Evolutionary conservation across 768 basidiomycete species (phyloP), one percentile per base, ranked within the genome.

Genomic region (Termitomyces sp.): DNA sequence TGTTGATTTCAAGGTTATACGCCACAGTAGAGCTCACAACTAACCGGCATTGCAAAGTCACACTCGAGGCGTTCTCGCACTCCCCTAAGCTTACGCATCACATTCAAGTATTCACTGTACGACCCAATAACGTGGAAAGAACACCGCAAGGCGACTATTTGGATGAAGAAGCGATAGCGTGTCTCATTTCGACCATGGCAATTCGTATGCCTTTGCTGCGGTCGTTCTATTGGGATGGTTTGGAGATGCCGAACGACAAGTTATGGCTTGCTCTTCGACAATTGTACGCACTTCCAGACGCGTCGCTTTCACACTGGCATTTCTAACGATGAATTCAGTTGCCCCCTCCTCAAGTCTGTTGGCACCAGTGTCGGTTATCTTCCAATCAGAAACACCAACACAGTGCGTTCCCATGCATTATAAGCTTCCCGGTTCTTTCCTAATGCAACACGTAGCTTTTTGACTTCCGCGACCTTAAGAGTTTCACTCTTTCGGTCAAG

Each of bases 61-160:
- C 67, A 2, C 62, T 73, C 5, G 62, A 67, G 52, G 85, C 85
- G 3, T 82, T 94, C 52, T 84, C 66, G 3, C 64, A 63, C 54
- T 63, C 58, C 40, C 69, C 68, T 29, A 68, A 68, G 29, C 56
- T 69, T 16, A 60, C 66, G 10, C 67, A 59, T 32, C 62, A 70
- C 49, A 64, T 75, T 25, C 62, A 58, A 11, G 56, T 53, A 6
- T 64, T 73, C 22, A 57, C 57, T 22, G 68, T 74, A 5, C 64
- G 64, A 23, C 70, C 71, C 13, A 75, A 75, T 55, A 65, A 63
- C 46, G 52, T 63, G 27, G 69, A 73, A 50, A 67, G 70, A 66
- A 70, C 73, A 2, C 54, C 65, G n/a, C 54, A 64, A 11, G 66
- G 66, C 47, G 72, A 74, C 13, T 61, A 68, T 44, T 55, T 70